Conservation (phyloP, 345 rosid genomes). For the Linum lewisii region DNA sequence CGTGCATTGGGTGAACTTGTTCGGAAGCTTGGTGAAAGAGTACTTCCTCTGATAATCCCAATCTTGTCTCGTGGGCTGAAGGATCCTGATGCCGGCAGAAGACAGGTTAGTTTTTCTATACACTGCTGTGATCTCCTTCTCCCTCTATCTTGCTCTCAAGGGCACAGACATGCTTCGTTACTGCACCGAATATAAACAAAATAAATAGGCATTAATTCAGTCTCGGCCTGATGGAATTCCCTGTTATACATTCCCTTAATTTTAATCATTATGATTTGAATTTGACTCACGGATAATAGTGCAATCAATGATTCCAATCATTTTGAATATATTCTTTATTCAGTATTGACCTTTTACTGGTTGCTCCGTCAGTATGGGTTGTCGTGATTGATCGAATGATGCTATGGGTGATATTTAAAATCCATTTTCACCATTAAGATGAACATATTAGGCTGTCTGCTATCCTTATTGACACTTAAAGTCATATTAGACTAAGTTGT, state of each 20-base stretch:
- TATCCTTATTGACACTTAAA: neutral
- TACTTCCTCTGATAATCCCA: slow-evolving; percentile 92
- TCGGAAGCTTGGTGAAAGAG: slow-evolving; percentile 99
- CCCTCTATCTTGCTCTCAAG: neutral
- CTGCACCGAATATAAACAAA: neutral
- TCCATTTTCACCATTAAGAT: neutral
- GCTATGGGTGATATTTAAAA: slow-evolving; percentile 10
- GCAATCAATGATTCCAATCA: too few species aligned
- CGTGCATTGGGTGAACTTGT: slow-evolving; percentile 95
- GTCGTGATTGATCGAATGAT: neutral
- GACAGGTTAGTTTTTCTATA: slow-evolving; percentile 57
- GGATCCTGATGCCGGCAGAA: slow-evolving; percentile 68
- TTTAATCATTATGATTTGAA: too few species aligned
- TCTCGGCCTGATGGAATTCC: neutral
- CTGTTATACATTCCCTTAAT: too few species aligned
- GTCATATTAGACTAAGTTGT: too few species aligned
- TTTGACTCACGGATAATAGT: too few species aligned
- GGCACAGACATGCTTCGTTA: neutral
- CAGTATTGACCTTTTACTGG: neutral
- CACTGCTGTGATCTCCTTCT: neutral
- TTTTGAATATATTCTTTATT: neutral
- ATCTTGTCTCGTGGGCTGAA: slow-evolving; percentile 71
- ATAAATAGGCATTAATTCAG: neutral
- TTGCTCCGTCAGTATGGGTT: neutral
- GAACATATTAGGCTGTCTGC: neutral